Conservation (phyloP, 1,284 basidiomycete genomes). For the Puccinia triticina region DNA sequence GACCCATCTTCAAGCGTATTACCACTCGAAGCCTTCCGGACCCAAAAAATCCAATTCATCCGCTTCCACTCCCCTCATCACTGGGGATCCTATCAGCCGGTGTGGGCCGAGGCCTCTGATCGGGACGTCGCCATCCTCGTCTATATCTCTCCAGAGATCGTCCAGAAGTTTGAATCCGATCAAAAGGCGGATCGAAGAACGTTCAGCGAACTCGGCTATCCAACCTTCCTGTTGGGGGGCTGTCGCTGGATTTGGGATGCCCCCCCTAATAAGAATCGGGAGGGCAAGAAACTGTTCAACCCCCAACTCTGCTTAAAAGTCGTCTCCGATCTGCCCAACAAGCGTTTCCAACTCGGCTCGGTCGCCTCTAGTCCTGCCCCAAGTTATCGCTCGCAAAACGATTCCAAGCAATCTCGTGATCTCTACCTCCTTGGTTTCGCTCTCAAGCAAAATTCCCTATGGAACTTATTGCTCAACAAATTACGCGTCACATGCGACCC, state of each 20-base stretch:
- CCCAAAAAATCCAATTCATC: conserved; percentile 37
- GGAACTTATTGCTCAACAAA: conserved; percentile 23
- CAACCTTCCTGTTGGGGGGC: conserved; percentile 33
- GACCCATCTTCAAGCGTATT: not conserved
- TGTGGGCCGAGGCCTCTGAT: conserved; percentile 44
- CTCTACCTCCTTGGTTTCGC: not conserved
- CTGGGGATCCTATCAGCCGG: conserved; percentile 13
- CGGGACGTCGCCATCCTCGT: conserved; percentile 16
- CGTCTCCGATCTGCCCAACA: conserved; percentile 34
- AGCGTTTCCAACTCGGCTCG: conserved; percentile 22
- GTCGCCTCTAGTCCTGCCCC: not conserved
- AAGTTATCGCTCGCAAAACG: not conserved
- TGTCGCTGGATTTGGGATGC: conserved; percentile 37
- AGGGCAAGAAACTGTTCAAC: not conserved
- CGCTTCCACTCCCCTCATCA: conserved; percentile 25
- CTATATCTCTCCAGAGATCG: conserved; percentile 16
- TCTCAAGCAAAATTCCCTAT: not conserved
- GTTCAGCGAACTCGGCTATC: conserved; percentile 23
- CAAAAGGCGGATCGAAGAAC: conserved; percentile 31
- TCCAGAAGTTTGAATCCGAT: conserved; percentile 25
- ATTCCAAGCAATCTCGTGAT: not conserved
- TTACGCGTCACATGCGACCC: conserved; percentile 6
- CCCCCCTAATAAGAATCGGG: not conserved
- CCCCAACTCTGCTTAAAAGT: conserved; percentile 40
- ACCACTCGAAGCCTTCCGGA: conserved; percentile 26